phyloP scores from a whole-genome alignment of 1,284 basidiomycete genomes.

The Leccinum subrobustum region DNA sequence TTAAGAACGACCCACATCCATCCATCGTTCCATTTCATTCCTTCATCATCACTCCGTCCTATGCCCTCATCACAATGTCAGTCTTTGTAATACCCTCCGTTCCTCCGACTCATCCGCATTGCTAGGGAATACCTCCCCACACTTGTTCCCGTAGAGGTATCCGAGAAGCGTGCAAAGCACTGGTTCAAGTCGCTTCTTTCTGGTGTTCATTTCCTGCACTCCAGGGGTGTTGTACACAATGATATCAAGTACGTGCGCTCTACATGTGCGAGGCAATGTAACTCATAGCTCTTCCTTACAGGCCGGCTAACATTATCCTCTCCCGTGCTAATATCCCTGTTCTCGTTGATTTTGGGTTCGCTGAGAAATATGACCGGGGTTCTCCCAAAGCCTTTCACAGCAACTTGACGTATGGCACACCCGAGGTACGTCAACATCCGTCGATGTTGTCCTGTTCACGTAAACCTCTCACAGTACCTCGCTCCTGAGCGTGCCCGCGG shows the following conservation, averaged over 20 bases:
- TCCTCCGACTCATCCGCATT: conserved; percentile 21
- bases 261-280: background rate
- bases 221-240: conserved; percentile 87
- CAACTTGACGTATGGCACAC: conserved; percentile 85
- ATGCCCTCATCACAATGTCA: conserved; percentile 85
- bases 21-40: conserved; percentile 89
- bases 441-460: background rate
- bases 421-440: conserved; percentile 57
- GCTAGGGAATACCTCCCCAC: conserved; percentile 72
- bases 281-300: conserved; percentile 28
- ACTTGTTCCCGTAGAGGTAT: conserved; percentile 81
- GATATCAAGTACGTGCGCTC: conserved; percentile 79
- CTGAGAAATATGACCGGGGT: conserved; percentile 70
- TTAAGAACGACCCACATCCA: conserved; percentile 83
- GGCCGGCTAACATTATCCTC: conserved; percentile 86
- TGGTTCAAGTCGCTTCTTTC: conserved; percentile 89
- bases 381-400: conserved; percentile 73
- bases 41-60: conserved; percentile 89
- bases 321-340: conserved; percentile 74
- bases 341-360: conserved; percentile 91
- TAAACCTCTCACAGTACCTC: conserved; percentile 60
- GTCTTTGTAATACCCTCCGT: conserved; percentile 31
- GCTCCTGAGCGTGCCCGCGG: conserved; percentile 87
- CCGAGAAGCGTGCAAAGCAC: conserved; percentile 70
- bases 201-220: conserved; percentile 85